A percentile compares a stretch with the other conserved stretches of the same genome.
These are phyloP conservation scores for Saksenaea oblongispora DNA, from an alignment of 371 early-diverging fungal genomes.

Conservation along the genomic window DNA sequence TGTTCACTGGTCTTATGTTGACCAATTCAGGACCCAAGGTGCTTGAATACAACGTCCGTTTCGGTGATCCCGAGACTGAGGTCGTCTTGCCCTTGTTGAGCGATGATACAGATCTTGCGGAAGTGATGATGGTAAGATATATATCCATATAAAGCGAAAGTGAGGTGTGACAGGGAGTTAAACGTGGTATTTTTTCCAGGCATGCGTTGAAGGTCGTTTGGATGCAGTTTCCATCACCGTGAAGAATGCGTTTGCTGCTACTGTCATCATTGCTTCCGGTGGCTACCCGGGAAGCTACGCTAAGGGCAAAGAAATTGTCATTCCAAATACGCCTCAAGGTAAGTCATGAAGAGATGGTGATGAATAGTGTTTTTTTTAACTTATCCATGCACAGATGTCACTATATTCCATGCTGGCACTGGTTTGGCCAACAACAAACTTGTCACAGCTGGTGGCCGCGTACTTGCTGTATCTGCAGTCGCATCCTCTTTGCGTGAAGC, in stretches of 20 bases:
- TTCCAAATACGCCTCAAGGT: constrained; percentile 45
- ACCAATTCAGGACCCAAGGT: constrained; percentile 89
- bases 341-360: not conserved
- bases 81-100: constrained; percentile 89
- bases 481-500: constrained; percentile 73
- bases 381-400: constrained; percentile 47
- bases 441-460: constrained; percentile 94
- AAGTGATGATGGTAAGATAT: constrained; percentile 70
- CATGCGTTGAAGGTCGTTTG: constrained; percentile 86
- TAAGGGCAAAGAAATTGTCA: constrained; percentile 77
- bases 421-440: constrained; percentile 53
- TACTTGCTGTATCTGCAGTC: constrained; percentile 89
- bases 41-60: constrained; percentile 96
- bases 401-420: constrained; percentile 95
- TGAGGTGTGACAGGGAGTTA: not conserved
- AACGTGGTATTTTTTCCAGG: constrained; percentile 33
- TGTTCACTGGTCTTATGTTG: constrained; percentile 97
- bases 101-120: constrained; percentile 82
- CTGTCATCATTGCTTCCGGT: constrained; percentile 89
- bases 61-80: constrained; percentile 98
- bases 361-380: constrained; percentile 6
- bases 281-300: constrained; percentile 92
- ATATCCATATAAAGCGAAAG: not conserved
- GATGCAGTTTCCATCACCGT: constrained; percentile 83
- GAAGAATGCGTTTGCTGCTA: constrained; percentile 80